phyloP scores from a whole-genome alignment of 2,329 filamentous ascomycete genomes.

The Coniochaeta ligniaria region DNA sequence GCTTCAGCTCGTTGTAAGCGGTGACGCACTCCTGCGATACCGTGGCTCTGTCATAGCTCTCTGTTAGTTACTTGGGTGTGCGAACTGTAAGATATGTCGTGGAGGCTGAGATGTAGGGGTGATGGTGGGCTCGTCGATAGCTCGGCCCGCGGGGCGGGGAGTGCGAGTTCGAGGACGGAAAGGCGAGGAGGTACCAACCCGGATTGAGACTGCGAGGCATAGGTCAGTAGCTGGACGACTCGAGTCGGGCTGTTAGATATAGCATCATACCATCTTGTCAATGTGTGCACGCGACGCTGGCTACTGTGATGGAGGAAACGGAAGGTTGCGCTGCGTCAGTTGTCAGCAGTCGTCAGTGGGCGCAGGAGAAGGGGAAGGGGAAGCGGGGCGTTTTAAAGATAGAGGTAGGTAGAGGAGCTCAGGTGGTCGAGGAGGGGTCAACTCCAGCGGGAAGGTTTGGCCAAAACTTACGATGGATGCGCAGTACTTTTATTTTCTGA shows the following conservation, averaged over 20 bases:
- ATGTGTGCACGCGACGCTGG: not conserved
- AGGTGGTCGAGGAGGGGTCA: not conserved
- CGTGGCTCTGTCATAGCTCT: conserved; percentile 48
- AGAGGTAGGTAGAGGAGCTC: not conserved
- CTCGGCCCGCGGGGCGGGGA: conserved; percentile 3
- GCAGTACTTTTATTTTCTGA: not conserved
- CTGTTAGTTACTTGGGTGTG: conserved; percentile 2
- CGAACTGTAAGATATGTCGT: no score
- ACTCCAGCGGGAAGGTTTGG: not conserved
- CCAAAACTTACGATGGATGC: not conserved
- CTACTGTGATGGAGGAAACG: not conserved
- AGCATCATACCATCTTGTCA: conserved; percentile 1
- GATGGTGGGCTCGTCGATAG: not conserved
- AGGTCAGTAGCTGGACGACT: not conserved
- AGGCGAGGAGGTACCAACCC: conserved; percentile 43
- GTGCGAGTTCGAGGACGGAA: conserved; percentile 9
- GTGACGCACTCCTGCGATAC: conserved; percentile 65
- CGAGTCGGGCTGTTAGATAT: not conserved
- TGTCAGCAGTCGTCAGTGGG: not conserved
- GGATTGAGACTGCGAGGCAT: conserved; percentile 52
- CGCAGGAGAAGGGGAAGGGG: not conserved
- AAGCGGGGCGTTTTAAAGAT: conserved; percentile 1
- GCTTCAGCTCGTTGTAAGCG: conserved; percentile 76
- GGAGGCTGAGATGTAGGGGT: not conserved
- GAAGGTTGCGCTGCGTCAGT: not conserved